Evolutionary conservation across 805 yeast species (phyloP), one percentile per base, ranked within the genome.

Genomic region (Saturnispora serradocipensis): DNA sequence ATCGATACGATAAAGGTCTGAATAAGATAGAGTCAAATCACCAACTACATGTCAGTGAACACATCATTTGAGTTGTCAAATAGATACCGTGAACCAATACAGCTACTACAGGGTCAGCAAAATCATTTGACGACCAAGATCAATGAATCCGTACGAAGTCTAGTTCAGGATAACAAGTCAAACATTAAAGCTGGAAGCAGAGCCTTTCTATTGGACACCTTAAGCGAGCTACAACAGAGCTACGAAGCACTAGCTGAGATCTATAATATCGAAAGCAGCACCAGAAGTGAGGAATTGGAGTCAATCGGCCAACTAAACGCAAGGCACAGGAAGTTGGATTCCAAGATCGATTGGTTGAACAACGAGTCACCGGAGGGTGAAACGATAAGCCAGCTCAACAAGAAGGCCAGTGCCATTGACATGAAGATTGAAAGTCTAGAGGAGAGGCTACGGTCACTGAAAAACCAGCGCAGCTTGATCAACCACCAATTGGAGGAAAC

Each of bases 221-320:
- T 72, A 15, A 10, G 35, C 4, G 72, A 71, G 51, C 54, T 77
- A n/a, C 67, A 73, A 7, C 75, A 74, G 48, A 67, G 67, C 50
- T 68, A 71, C 53, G 69, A 70, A 48, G 71, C 78, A 5, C 67
- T 76, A 58, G 65, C 67, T 50, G 82, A 78, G 58, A 61, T 76
- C 2, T 78, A 77, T 59, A 52, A 61, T 3, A 61, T 67, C 2
- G 78, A 76, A 39, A 59, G 22, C 18, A 28, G 56, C 7, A n/a
- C 42, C 25, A 62, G 59, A 30, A 16, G 35, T 5, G 24, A 30
- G 4, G 44, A 50, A n/a, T 43, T 38, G 10, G 38, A 46, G 2
- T 6, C 43, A 10, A 35, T 43, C 16, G 13, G 38, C 9, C 27
- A 42, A 27, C 72, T 78, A 49, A 58, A 61, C 32, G 56, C 57